phyloP scores from a whole-genome alignment of 1,284 basidiomycete species.

The Marasmius oreades region DNA sequence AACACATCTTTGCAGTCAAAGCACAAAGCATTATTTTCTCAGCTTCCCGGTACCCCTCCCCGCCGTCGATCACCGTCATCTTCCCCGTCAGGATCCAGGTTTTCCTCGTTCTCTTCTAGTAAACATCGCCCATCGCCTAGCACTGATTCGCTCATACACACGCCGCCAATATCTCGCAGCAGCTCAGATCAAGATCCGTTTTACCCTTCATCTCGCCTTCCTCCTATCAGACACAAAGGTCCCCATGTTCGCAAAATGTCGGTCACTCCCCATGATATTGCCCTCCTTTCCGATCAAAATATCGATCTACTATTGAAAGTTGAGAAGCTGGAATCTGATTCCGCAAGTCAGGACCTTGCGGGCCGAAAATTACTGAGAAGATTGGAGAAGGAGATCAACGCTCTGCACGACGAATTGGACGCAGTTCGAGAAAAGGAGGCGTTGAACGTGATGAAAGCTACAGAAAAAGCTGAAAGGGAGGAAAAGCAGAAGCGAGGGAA shows the following conservation, averaged over 20 bases:
- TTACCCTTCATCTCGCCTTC: neutral
- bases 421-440: conserved; percentile 63
- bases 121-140: neutral
- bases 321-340: conserved; percentile 70
- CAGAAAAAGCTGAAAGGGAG: conserved; percentile 31
- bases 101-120: neutral
- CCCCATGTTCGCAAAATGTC: conserved; percentile 40
- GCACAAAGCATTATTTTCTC: conserved; percentile 62
- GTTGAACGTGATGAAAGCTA: conserved; percentile 64
- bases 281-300: conserved; percentile 75
- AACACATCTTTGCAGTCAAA: conserved; percentile 66
- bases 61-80: conserved; percentile 24
- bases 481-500: conserved; percentile 37
- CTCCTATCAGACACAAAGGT: neutral
- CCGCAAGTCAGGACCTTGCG: conserved; percentile 57
- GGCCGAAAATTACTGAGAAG: conserved; percentile 67
- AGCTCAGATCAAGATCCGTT: neutral
- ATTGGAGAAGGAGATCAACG: conserved; percentile 74
- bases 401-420: conserved; percentile 70
- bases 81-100: conserved; percentile 26
- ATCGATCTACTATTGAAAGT: conserved; percentile 73
- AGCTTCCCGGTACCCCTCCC: conserved; percentile 46
- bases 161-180: neutral
- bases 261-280: conserved; percentile 66
- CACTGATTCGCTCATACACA: neutral